These are phyloP conservation scores for Aspergillus neotritici DNA, from an alignment of 2,329 filamentous ascomycete species.

Conservation along the genomic window DNA sequence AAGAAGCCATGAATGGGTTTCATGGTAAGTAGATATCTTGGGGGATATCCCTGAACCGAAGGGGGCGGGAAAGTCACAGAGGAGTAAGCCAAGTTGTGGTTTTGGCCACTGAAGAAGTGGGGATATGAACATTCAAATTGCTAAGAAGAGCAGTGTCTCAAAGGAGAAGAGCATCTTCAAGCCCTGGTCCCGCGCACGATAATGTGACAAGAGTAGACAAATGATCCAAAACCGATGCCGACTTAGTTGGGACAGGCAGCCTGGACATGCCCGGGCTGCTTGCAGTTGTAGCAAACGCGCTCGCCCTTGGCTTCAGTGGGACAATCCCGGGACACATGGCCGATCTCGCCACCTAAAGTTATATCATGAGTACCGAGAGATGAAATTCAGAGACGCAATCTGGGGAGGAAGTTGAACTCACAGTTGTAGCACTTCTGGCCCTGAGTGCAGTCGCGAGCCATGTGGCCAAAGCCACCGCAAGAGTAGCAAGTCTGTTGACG, in stretches of 20 bases:
- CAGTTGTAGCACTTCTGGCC: conserved; percentile 99
- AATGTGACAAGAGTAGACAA: conserved; percentile 22
- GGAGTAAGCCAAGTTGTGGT: conserved; percentile 18
- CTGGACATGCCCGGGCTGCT: conserved; percentile 84
- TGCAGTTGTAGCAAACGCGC: conserved; percentile 98
- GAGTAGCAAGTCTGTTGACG: conserved; percentile 90
- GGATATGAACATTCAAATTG: conserved; percentile 21
- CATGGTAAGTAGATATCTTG: conserved; percentile 11
- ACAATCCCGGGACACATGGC: conserved; percentile 93
- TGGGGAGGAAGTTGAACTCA: conserved; percentile 34
- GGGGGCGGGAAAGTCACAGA: conserved; percentile 15
- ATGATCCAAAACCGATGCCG: conserved; percentile 15
- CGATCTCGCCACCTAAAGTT: conserved; percentile 67
- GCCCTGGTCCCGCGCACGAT: conserved; percentile 14
- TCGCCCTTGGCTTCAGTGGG: conserved; percentile 83
- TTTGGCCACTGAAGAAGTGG: conserved; percentile 20
- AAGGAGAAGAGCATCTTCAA: conserved; percentile 9
- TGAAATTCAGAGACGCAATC: neutral
- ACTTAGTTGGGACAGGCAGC: conserved; percentile 80
- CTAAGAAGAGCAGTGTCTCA: conserved; percentile 16
- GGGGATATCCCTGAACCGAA: conserved; percentile 16
- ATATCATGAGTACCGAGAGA: conserved; percentile 1
- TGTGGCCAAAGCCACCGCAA: conserved; percentile 93
- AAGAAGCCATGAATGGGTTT: conserved; percentile 9
- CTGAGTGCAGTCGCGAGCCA: conserved; percentile 97